phyloP scores from a whole-genome alignment of 2,329 filamentous ascomycete species.

The Diaporthe citriasiana region DNA sequence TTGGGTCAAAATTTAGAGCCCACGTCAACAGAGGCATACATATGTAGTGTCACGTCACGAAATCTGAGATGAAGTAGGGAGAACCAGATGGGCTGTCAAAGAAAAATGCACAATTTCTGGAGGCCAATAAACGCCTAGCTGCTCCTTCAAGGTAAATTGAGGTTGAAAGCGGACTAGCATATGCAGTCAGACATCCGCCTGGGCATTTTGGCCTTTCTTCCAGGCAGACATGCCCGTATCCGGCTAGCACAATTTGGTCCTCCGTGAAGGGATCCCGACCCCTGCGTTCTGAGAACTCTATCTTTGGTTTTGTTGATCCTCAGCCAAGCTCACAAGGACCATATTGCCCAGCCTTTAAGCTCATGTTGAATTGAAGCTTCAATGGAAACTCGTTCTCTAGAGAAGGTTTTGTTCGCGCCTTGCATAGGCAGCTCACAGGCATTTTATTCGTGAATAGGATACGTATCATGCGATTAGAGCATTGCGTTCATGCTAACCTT shows the following conservation, averaged over 20 bases:
- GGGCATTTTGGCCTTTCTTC: not conserved
- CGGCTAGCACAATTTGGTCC: not conserved
- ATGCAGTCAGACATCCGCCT: conserved; percentile 6
- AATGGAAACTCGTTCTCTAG: too few species aligned
- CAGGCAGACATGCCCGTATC: conserved; percentile 4
- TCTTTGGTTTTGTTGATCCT: not conserved
- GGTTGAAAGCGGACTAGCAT: conserved; percentile 13
- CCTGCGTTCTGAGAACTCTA: not conserved
- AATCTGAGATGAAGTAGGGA: not conserved
- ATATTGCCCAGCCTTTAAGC: not conserved
- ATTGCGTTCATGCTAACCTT: not conserved
- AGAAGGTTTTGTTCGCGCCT: not conserved
- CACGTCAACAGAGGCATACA: not conserved
- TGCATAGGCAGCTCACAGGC: not conserved
- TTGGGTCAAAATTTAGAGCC: not conserved
- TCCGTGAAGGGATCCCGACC: not conserved
- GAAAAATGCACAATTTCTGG: not conserved
- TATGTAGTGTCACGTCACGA: not conserved
- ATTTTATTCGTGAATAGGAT: not conserved
- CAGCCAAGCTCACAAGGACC: not conserved
- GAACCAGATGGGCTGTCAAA: not conserved
- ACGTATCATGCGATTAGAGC: not conserved
- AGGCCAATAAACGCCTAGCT: not conserved
- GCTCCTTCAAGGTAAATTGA: not conserved
- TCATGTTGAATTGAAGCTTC: not conserved